Conservation (phyloP, 768 basidiomycete species). For the Mycena filopes region DNA sequence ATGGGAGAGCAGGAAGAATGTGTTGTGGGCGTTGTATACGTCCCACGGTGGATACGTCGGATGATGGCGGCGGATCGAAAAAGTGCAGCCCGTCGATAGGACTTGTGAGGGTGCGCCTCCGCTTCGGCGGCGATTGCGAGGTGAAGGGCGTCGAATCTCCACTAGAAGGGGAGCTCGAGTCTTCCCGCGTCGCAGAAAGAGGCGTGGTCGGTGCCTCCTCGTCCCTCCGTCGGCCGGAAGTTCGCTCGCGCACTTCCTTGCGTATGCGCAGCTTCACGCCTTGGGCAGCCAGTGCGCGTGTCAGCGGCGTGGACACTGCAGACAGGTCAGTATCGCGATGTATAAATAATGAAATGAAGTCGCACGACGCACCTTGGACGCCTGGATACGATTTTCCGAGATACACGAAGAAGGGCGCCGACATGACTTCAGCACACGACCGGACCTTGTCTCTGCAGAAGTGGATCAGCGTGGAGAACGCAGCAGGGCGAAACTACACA, state of each 20-base stretch:
- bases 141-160: background rate
- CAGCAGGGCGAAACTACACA: background rate
- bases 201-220: background rate
- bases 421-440: conserved; percentile 52
- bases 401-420: conserved; percentile 57
- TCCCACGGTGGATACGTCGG: background rate
- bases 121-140: conserved; percentile 29
- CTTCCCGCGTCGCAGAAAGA: background rate
- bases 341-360: background rate
- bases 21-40: background rate
- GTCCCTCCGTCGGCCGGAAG: background rate
- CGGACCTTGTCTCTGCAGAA: conserved; percentile 48
- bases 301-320: conserved; percentile 52
- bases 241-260: conserved; percentile 44
- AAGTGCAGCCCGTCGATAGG: background rate
- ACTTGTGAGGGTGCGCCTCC: conserved; percentile 22
- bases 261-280: conserved; percentile 56
- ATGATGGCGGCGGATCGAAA: background rate
- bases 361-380: conserved; percentile 50
- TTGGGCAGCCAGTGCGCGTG: conserved; percentile 53
- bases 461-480: background rate
- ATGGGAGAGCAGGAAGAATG: background rate
- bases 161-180: background rate
- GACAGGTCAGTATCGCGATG: background rate
- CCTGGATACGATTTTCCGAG: conserved; percentile 59